Evolutionary conservation across 2,329 filamentous ascomycete genomes (phyloP), one percentile per base, ranked within the genome.

Genomic region (Plectosphaerella sp.): DNA sequence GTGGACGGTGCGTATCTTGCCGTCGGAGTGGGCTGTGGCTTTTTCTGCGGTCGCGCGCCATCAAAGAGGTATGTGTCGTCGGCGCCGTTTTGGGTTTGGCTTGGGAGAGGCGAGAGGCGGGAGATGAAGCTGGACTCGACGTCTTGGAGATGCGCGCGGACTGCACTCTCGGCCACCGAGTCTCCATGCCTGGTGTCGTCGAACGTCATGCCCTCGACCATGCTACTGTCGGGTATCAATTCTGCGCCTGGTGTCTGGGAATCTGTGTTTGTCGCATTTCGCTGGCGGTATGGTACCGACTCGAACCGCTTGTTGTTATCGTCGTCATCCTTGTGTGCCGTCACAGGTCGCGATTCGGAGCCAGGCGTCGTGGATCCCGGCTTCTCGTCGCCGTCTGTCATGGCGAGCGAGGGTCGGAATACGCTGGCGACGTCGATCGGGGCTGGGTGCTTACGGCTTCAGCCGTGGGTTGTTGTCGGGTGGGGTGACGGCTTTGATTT

Each of bases 121-220:
- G 80, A 78, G 51, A 84, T 64, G 61, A 87, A 87, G 67, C 83
- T 87, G 35, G 83, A 86, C 62, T 87, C 84, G 56, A 86, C 76
- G 60, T 87, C 83, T 59, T 79, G 75, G 18, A 87, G 65, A 61
- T 86, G 82, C 51, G 77, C 75, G 55, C 76, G 72, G 18, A 84
- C 73, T 43, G 74, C 74, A 46, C 76, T 73, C 57, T 83, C 79
- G 43, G 75, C 76, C 42, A 80, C 63, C 4, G 78, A 79, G 51
- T 82, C 77, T 50, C 75, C 69, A 47, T 70, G 70, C 14, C 57
- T 56, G 25, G 64, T 70, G 20, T 64, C 57, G 48, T 73, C 69
- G 50, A 71, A 61, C 22, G 67, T 66, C 6, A 66, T 65, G 25
- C 68, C 65, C 43, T 77, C 74, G 41, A 76, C 58, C 54, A 72